A percentile compares a stretch with the other conserved stretches of the same genome.
Evolutionary conservation across 176 grass and related monocot species (phyloP).

Genomic region (Lolium perenne): DNA sequence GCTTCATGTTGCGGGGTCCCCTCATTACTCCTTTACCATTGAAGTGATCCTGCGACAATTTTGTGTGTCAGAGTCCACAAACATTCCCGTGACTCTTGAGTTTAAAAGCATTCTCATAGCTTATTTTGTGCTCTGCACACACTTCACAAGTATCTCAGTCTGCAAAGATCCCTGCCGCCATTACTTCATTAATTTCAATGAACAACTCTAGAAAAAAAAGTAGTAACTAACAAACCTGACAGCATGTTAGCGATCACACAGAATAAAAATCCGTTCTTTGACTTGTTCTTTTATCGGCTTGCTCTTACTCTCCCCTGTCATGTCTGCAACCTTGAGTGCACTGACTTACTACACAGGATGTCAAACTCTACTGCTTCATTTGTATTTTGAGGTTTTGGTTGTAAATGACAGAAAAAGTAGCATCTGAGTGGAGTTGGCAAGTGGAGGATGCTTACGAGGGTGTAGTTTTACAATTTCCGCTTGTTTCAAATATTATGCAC

Average conservation of each 20-base stretch:
- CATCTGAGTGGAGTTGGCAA: background rate
- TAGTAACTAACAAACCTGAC: background rate
- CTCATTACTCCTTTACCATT: slow-evolving; percentile 13
- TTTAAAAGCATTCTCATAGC: background rate
- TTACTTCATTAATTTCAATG: slow-evolving; percentile 27
- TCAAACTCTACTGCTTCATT: background rate
- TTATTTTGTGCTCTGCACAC: slow-evolving; percentile 2
- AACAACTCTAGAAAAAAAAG: slow-evolving; percentile 14
- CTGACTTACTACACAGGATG: background rate
- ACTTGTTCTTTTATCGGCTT: slow-evolving; percentile 12
- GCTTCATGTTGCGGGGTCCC: slow-evolving; percentile 28
- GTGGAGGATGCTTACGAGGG: background rate
- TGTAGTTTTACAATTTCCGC: background rate
- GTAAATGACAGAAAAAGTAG: slow-evolving; percentile 2
- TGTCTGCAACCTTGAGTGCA: slow-evolving; percentile 5
- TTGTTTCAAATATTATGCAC: slow-evolving; percentile 18
- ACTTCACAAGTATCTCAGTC: background rate
- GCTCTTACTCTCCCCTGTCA: slow-evolving; percentile 10
- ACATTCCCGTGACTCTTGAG: slow-evolving; percentile 6
- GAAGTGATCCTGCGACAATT: slow-evolving; percentile 24
- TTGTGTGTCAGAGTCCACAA: slow-evolving; percentile 22
- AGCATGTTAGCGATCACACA: slow-evolving; percentile 7
- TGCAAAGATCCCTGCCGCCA: background rate
- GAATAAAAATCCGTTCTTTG: slow-evolving; percentile 6
- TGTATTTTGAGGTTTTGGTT: slow-evolving; percentile 13